Conservation (phyloP, 2,329 filamentous ascomycete genomes). For the Alternaria angustiovoidea region DNA sequence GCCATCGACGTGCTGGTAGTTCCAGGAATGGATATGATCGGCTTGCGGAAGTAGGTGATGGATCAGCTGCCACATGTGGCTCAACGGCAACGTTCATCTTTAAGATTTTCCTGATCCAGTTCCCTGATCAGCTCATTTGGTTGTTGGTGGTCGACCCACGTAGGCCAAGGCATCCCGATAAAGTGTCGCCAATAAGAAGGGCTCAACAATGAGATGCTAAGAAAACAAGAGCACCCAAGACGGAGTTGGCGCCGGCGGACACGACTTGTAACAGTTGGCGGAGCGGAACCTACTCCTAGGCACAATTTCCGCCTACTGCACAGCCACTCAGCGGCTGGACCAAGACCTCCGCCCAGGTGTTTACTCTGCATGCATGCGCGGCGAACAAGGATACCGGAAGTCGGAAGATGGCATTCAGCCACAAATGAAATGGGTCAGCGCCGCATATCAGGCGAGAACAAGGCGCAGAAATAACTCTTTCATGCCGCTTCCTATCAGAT, state of each 20-base stretch:
- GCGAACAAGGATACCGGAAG: not conserved
- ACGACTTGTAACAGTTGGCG: constrained; percentile 16
- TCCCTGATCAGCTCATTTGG: constrained; percentile 4
- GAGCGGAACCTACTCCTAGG: constrained; percentile 21
- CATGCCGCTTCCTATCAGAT: not conserved
- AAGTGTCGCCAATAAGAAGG: constrained; percentile 15
- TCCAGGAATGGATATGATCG: not conserved
- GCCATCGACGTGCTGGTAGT: constrained; percentile 28
- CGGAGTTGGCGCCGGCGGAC: constrained; percentile 27
- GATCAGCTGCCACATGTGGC: constrained; percentile 1
- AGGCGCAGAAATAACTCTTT: not conserved
- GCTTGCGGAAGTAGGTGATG: not conserved
- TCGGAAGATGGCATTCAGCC: not conserved
- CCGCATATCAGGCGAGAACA: not conserved
- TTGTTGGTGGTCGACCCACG: constrained; percentile 30
- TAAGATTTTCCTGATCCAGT: constrained; percentile 17
- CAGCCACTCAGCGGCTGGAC: constrained; percentile 9
- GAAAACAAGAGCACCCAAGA: constrained; percentile 36
- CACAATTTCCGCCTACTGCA: constrained; percentile 12
- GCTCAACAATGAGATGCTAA: constrained; percentile 24
- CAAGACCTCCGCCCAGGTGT: constrained; percentile 19
- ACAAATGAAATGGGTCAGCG: not conserved
- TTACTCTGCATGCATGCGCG: not conserved
- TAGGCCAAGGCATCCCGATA: constrained; percentile 37
- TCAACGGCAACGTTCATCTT: constrained; percentile 6